Conservation (phyloP, 176 grass and related monocot genomes). For the Cenchrus americanus region DNA sequence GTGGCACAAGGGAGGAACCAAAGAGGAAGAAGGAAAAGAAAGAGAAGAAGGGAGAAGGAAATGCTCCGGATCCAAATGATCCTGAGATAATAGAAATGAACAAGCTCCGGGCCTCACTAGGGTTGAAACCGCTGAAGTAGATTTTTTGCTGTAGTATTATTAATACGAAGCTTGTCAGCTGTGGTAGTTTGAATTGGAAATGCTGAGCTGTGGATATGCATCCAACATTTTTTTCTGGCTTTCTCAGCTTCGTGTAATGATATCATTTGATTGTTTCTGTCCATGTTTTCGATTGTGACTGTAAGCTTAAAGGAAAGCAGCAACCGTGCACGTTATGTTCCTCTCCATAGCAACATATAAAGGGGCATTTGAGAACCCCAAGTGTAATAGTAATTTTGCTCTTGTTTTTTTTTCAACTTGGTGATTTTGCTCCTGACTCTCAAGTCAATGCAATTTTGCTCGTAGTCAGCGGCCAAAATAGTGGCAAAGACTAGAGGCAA, state of each 20-base stretch:
- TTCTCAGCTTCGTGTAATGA: constrained; percentile 8
- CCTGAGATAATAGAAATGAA: constrained; percentile 81
- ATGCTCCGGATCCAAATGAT: constrained; percentile 61
- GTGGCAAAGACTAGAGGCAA: too few species aligned
- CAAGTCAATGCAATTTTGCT: too few species aligned
- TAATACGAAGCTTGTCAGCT: constrained; percentile 7
- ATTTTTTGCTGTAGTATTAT: constrained; percentile 23
- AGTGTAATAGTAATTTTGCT: too few species aligned
- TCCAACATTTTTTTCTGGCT: constrained; percentile 3
- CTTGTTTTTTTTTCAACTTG: too few species aligned
- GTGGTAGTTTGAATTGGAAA: constrained; percentile 9
- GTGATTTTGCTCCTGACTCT: too few species aligned
- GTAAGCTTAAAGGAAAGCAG: background rate
- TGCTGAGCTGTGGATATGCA: background rate
- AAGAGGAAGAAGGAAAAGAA: constrained; percentile 81
- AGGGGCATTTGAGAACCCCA: too few species aligned
- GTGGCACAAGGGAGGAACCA: constrained; percentile 50
- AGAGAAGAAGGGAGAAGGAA: constrained; percentile 66
- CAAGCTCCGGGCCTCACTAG: constrained; percentile 65
- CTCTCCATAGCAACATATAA: too few species aligned
- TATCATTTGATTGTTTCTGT: background rate
- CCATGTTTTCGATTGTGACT: background rate
- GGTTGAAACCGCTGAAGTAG: constrained; percentile 70
- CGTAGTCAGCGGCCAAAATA: too few species aligned
- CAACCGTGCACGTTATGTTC: background rate